Conservation (phyloP, 73 alveolate species). For the Paramecium pentaurelia region DNA sequence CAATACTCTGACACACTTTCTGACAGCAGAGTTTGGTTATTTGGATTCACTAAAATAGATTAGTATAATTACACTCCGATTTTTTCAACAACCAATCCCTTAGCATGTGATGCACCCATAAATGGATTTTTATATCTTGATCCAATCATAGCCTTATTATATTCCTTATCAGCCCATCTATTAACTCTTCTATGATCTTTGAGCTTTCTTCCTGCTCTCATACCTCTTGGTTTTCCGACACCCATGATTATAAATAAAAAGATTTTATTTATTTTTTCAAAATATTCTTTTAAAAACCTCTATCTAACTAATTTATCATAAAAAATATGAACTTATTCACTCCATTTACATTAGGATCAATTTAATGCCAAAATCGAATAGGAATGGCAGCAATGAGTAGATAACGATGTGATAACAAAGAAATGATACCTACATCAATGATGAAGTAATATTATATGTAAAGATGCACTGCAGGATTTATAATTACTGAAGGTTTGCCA, state of each 20-base stretch:
- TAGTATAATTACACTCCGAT: slow-evolving; percentile 47
- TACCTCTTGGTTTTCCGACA: slow-evolving; percentile 65
- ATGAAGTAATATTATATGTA: not conserved
- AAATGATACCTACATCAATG: not conserved
- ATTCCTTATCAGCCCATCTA: slow-evolving; percentile 79
- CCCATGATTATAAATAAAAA: slow-evolving; percentile 46
- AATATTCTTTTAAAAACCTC: not conserved
- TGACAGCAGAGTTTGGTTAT: slow-evolving; percentile 84
- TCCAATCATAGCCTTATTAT: slow-evolving; percentile 72
- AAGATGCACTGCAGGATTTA: not conserved
- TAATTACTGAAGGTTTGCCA: not conserved
- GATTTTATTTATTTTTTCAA: slow-evolving; percentile 44
- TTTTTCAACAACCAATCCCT: slow-evolving; percentile 77
- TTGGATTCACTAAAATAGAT: slow-evolving; percentile 66
- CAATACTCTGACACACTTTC: slow-evolving; percentile 83
- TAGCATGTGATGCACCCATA: slow-evolving; percentile 82
- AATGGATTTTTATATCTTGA: slow-evolving; percentile 79
- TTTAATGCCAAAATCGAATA: not conserved
- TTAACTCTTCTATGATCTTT: slow-evolving; percentile 64
- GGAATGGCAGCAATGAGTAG: not conserved
- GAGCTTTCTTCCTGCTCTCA: slow-evolving; percentile 65
- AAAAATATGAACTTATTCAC: not conserved
- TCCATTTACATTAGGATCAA: not conserved
- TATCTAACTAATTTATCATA: not conserved
- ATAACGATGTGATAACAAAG: slow-evolving; percentile 17